A percentile compares a stretch with the other conserved stretches of the same genome.
phyloP scores from a whole-genome alignment of 2,329 filamentous ascomycete species.

The Pseudogymnoascus sp. region DNA sequence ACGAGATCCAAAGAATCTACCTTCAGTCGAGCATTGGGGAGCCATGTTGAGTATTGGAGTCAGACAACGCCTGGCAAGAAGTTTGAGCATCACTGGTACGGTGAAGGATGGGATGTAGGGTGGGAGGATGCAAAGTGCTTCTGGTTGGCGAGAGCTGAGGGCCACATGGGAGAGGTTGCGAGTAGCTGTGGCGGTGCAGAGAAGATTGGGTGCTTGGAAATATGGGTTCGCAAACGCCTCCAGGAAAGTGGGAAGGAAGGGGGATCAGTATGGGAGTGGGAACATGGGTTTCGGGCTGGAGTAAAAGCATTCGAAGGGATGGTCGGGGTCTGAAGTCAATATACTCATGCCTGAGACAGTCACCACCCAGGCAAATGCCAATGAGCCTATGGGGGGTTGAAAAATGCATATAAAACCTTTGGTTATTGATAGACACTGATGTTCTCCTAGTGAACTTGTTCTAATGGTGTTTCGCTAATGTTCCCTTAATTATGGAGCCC shows the following conservation, averaged over 20 bases:
- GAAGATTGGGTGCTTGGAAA: conserved; percentile 47
- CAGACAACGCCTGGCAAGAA: conserved; percentile 34
- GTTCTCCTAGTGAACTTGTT: not conserved
- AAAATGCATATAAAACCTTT: not conserved
- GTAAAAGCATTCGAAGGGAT: conserved; percentile 27
- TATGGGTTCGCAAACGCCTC: conserved; percentile 51
- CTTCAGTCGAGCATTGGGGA: conserved; percentile 31
- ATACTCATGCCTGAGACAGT: no score
- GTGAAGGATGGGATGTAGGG: conserved; percentile 47
- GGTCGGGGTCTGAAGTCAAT: conserved; percentile 13
- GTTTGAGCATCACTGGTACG: conserved; percentile 46
- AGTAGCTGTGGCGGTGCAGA: conserved; percentile 33
- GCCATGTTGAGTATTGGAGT: conserved; percentile 45
- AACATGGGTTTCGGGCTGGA: conserved; percentile 32
- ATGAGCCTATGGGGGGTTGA: not conserved
- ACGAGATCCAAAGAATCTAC: conserved; percentile 31
- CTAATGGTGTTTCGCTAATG: not conserved
- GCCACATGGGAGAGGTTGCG: conserved; percentile 23
- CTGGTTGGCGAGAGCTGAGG: conserved; percentile 35
- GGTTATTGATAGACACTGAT: not conserved
- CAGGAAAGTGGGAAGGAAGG: conserved; percentile 41
- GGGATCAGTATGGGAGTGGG: conserved; percentile 34
- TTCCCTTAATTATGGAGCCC: not conserved
- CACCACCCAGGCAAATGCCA: no score
- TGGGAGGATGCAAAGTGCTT: conserved; percentile 47